Base-by-base conservation (phyloP, 495 filamentous ascomycete genomes). In the Penicillium malachiteum region DNA sequence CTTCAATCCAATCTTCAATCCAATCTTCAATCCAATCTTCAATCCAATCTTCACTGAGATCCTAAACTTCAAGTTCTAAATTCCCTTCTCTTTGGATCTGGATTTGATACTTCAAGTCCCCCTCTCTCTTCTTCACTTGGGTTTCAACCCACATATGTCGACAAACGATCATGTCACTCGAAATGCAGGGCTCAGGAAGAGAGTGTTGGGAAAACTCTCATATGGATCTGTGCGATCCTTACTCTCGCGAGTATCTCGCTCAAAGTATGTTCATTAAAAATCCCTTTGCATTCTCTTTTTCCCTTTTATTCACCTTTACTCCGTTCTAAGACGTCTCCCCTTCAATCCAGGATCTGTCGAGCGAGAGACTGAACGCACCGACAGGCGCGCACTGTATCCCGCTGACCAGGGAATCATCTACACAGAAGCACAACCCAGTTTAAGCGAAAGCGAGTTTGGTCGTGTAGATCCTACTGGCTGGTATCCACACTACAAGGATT, bases 401-500 rank as follows among this genome's bases (percentile, higher is more conserved):
- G 33, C 48, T 33, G 57, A 64, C 26, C 55, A 57, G 57, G 53
- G 48, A 12, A 50, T 59, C 21, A 54, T 7, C 53, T 45, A 55
- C 41, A 44, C 51, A 9, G 57, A 66, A 5, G 43, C 55, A 7
- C 56, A 56, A 13, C 42, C 55, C 4, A 17, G 54, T 32, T 44
- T 66, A 13, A 55, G 56, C 10, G 62, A 62, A 11, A 41, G 64
- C 34, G 73, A 78, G 26, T 65, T 72, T 57, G 67, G 69, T 48
- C 75, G 75, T 14, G 63, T 78, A 67, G 89, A 96, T 64, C 86
- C 96, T 32, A 80, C 93, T 55, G 87, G 89, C 53, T 98, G 94
- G 94, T 87, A 95, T 64, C 89, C 91, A 18, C 82, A 87, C 44
- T 96, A 96, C 70, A 87, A 88, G 65, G 85, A 82, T 45, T 97